Evolutionary conservation across 179 eudicot genomes (phyloP).

Genomic region (Dionaea muscipula): DNA sequence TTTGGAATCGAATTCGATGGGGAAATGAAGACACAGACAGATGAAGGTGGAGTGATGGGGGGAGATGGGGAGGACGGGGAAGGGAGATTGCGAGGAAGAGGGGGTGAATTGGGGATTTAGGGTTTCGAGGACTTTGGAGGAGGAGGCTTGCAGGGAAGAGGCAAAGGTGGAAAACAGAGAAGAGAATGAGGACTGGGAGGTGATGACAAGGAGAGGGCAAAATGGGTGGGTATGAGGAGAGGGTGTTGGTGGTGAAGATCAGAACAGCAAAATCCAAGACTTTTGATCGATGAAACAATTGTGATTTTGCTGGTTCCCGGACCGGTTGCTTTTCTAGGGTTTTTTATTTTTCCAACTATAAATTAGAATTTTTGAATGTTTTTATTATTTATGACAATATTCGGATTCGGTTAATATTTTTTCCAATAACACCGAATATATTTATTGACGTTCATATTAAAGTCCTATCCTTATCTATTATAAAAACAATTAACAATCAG

Average conservation of each 20-base stretch:
- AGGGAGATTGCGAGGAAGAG: neutral
- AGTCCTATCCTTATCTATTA: too few relatives aligned
- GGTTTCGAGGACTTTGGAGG: conserved; percentile 15
- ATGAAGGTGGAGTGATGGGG: neutral
- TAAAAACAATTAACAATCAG: too few relatives aligned
- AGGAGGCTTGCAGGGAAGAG: neutral
- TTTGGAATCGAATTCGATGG: neutral
- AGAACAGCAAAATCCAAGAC: neutral
- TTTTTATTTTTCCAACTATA: too few relatives aligned
- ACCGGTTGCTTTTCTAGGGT: too few relatives aligned
- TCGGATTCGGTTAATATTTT: too few relatives aligned
- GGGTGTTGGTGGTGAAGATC: neutral
- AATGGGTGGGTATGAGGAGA: neutral
- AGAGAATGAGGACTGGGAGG: neutral
- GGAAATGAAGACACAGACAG: neutral
- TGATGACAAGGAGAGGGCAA: neutral
- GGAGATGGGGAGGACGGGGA: neutral
- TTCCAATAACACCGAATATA: too few relatives aligned
- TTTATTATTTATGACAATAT: too few relatives aligned
- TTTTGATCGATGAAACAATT: neutral
- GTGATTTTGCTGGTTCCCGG: neutral
- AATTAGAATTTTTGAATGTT: too few relatives aligned
- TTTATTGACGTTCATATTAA: too few relatives aligned
- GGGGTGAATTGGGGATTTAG: conserved; percentile 6
- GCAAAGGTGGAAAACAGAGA: neutral